phyloP scores from a whole-genome alignment of 352 stramenopile species.

The Pythium scleroteichum region DNA sequence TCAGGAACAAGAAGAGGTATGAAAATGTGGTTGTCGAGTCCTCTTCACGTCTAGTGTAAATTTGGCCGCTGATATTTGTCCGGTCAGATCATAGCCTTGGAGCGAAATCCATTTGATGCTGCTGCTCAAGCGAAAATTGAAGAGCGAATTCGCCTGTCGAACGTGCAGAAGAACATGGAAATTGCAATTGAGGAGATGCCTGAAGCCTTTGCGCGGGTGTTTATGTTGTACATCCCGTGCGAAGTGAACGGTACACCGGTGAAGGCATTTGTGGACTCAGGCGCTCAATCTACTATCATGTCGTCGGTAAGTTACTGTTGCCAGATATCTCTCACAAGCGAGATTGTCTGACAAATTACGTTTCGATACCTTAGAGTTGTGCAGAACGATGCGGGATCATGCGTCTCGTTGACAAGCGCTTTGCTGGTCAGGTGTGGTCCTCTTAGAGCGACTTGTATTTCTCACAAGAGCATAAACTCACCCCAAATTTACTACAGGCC shows the following conservation, averaged over 20 bases:
- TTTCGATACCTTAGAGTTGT: conserved; percentile 51
- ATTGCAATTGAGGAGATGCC: conserved; percentile 89
- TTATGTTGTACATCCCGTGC: conserved; percentile 89
- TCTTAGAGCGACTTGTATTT: no score
- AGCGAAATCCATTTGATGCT: conserved; percentile 77
- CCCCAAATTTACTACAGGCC: conserved; percentile 53
- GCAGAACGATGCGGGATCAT: conserved; percentile 91
- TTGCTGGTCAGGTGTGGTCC: conserved; percentile 87
- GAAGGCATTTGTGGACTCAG: conserved; percentile 91
- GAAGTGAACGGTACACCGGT: conserved; percentile 81
- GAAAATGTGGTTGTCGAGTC: background rate
- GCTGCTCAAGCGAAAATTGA: conserved; percentile 80
- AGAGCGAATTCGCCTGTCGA: conserved; percentile 80
- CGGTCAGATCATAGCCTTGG: conserved; percentile 42
- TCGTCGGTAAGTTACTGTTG: conserved; percentile 59
- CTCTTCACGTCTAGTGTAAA: background rate
- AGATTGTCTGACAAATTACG: background rate
- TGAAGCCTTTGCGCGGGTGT: conserved; percentile 81
- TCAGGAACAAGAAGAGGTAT: conserved; percentile 77
- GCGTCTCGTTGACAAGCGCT: conserved; percentile 86
- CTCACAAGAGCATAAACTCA: no score
- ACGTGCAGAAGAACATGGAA: conserved; percentile 90
- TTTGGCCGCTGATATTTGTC: background rate
- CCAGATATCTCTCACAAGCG: background rate
- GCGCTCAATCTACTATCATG: conserved; percentile 93